A percentile compares a stretch with the other conserved stretches of the same genome.
These are phyloP conservation scores for Aspergillus funiculosus DNA, from an alignment of 495 filamentous ascomycete genomes.

Conservation along the genomic window DNA sequence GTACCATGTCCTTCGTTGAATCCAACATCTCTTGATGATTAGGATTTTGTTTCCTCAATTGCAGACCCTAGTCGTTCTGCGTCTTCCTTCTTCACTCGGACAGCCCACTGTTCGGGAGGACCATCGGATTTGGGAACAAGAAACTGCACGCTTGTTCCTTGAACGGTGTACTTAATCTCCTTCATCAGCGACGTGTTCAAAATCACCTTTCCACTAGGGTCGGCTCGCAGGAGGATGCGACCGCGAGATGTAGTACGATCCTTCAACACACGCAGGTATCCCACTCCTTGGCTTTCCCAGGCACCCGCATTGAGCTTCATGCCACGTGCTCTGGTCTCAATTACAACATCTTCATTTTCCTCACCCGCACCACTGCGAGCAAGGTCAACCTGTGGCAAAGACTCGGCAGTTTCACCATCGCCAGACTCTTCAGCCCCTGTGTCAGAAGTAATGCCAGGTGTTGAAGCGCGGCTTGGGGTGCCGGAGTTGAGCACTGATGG, in stretches of 20 bases:
- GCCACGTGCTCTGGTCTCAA: constrained; percentile 59
- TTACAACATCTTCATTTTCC: constrained; percentile 60
- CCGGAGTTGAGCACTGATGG: constrained; percentile 33
- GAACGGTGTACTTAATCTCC: constrained; percentile 50
- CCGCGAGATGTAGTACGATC: constrained; percentile 56
- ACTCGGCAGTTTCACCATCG: constrained; percentile 48
- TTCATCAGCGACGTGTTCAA: constrained; percentile 60
- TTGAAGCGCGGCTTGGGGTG: constrained; percentile 25
- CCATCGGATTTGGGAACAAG: constrained; percentile 47
- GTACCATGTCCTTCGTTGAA: constrained; percentile 10
- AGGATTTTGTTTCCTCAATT: constrained; percentile 23
- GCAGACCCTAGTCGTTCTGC: constrained; percentile 8
- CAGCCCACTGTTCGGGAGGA: constrained; percentile 54
- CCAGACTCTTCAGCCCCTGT: constrained; percentile 56
- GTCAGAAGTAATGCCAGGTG: constrained; percentile 50
- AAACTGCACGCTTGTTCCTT: constrained; percentile 52
- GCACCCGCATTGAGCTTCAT: constrained; percentile 40
- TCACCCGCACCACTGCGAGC: constrained; percentile 59
- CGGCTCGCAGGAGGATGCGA: constrained; percentile 60
- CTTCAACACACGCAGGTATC: constrained; percentile 60
- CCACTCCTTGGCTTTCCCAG: constrained; percentile 59
- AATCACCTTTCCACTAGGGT: constrained; percentile 62
- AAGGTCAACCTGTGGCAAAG: constrained; percentile 52
- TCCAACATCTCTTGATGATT: neutral
- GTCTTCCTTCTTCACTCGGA: constrained; percentile 56